Conservation (phyloP, 1,139 yeast species). For the Scheffersomyces parashehatae region DNA sequence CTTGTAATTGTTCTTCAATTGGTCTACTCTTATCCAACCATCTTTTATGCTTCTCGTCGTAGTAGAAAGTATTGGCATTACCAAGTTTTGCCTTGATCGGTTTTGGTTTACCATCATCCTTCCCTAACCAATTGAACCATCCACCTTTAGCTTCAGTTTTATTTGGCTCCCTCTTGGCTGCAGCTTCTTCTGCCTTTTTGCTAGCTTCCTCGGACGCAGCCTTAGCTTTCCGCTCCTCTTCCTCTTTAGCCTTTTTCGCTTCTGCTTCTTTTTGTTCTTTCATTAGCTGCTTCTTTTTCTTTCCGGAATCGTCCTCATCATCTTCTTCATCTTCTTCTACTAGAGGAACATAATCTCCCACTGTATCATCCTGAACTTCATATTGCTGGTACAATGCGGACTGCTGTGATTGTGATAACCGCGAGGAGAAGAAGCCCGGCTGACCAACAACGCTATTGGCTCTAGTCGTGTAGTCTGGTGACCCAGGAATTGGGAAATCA, state of each 20-base stretch:
- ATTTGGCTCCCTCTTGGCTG: conserved; percentile 9
- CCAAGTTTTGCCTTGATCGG: conserved; percentile 87
- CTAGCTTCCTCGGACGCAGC: conserved; percentile 4
- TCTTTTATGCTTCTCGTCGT: conserved; percentile 80
- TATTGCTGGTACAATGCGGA: conserved; percentile 49
- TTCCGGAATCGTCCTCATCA: conserved; percentile 29
- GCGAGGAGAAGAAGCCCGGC: conserved; percentile 32
- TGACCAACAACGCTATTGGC: conserved; percentile 49
- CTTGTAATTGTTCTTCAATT: conserved; percentile 65
- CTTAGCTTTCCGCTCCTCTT: conserved; percentile 12
- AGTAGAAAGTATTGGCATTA: conserved; percentile 58
- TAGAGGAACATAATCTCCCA: conserved; percentile 44
- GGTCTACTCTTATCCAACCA: conserved; percentile 81
- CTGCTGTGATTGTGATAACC: conserved; percentile 49
- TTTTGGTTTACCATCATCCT: conserved; percentile 63
- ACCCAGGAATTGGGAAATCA: conserved; percentile 49
- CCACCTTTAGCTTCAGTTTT: conserved; percentile 19
- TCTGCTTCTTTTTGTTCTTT: conserved; percentile 13
- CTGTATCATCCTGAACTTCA: conserved; percentile 50
- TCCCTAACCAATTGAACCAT: conserved; percentile 54
- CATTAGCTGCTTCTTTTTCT: conserved; percentile 12
- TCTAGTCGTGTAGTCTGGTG: conserved; percentile 47
- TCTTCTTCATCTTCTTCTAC: conserved; percentile 50
- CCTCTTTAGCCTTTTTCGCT: conserved; percentile 14
- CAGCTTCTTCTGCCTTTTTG: conserved; percentile 14